Evolutionary conservation across 169 alveolate species (phyloP), one percentile per base, ranked within the genome.

Genomic region (Plasmodium reichenowi): DNA sequence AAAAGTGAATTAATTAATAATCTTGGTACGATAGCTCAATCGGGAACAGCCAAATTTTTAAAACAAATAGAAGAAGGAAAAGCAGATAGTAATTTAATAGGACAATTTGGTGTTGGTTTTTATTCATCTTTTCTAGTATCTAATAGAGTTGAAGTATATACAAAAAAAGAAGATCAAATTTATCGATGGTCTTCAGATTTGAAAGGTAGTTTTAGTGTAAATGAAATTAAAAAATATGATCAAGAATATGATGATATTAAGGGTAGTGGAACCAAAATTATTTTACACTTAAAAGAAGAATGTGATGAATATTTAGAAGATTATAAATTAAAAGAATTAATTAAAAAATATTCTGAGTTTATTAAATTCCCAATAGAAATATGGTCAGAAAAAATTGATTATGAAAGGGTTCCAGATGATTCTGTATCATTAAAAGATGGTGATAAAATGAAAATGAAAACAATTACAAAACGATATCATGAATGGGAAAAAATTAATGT

Each of bases 41-140:
- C 99, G 2, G 99, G 99, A 58, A 98, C 99, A 13, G 98, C 99
- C 32, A 98, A 98, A 45, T 98, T 98, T 96, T 96, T 98, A 98
- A 99, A 98, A 95, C 99, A 98, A 58, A 91, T 98, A 62, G 93
- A 93, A 52, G 94, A 94, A 72, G 97, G 93, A 3, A 98, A 97
- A 20, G 98, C 98, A 22, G 98, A 97, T 50, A 95, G 98, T 73
- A 97, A 97, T 92, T 95, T 99, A 88, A 98, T 99, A 88, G 99
- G 99, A 29, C 99, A 99, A 95, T 99, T 99, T 88, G 99, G 99
- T 74, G 99, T 99, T 63, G 99, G 99, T 58, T 99, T 99, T 95
- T 99, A 99, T 96, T 97, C 99, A 38, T 96, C 99, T 75, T 99
- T 97, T 96, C 95, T 99, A 87, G 99, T 98, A 45, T 98, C 99